Evolutionary conservation across 768 basidiomycete species (phyloP).

Genomic region (Mycena albidolilacea): DNA sequence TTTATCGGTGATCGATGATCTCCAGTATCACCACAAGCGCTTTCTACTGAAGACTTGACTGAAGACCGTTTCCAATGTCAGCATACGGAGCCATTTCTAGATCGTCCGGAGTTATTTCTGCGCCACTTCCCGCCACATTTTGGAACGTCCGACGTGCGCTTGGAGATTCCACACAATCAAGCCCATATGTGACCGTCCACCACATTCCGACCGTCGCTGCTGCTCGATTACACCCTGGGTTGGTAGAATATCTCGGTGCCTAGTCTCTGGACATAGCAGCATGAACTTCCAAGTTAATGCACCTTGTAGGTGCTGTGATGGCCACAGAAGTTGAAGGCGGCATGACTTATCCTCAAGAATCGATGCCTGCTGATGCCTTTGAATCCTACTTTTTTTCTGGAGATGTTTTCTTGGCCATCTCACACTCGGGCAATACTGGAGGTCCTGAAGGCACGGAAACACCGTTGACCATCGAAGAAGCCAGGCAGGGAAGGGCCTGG

Average conservation of each 20-base stretch:
- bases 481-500: constrained; percentile 71
- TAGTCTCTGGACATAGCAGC: not conserved
- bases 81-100: constrained; percentile 77
- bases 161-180: constrained; percentile 51
- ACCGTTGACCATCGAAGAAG: constrained; percentile 56
- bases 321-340: constrained; percentile 84
- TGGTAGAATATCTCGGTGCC: constrained; percentile 71
- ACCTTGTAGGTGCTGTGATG: constrained; percentile 62
- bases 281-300: not conserved
- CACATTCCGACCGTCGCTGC: constrained; percentile 61
- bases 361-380: constrained; percentile 69
- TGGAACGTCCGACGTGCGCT: constrained; percentile 24
- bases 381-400: constrained; percentile 83
- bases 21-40: too few relatives aligned
- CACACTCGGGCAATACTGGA: constrained; percentile 35
- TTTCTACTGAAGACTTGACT: too few relatives aligned
- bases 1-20: too few relatives aligned
- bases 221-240: constrained; percentile 58
- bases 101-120: constrained; percentile 1
- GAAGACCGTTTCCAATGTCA: constrained; percentile 61
- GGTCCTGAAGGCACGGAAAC: constrained; percentile 42
- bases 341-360: constrained; percentile 89
- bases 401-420: constrained; percentile 81
- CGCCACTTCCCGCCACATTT: constrained; percentile 42
- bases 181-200: constrained; percentile 60